Evolutionary conservation across 495 filamentous ascomycete genomes (phyloP).

Genomic region (Aspergillus saccharolyticus): DNA sequence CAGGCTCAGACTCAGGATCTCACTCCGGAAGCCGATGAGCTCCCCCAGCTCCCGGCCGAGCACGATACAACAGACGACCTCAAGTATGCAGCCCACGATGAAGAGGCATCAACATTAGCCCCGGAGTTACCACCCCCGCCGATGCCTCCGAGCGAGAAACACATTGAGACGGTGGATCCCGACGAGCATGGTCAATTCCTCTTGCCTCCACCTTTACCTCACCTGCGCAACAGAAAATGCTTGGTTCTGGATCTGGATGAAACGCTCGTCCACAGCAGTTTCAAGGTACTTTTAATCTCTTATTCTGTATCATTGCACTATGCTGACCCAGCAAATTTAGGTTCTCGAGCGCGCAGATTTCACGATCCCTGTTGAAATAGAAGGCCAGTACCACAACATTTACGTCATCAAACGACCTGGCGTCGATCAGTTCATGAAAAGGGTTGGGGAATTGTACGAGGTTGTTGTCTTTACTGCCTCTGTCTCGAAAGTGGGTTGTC

Average conservation of each 20-base stretch:
- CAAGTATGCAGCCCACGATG: constrained; percentile 22
- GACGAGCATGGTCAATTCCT: constrained; percentile 63
- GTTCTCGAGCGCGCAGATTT: constrained; percentile 98
- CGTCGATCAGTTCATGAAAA: constrained; percentile 98
- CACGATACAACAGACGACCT: constrained; percentile 18
- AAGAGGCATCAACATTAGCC: constrained; percentile 33
- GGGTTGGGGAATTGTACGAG: constrained; percentile 95
- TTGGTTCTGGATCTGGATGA: constrained; percentile 95
- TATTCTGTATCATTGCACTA: not conserved
- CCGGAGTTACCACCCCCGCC: constrained; percentile 57
- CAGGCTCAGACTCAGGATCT: constrained; percentile 13
- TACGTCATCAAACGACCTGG: constrained; percentile 98
- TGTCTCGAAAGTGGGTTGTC: constrained; percentile 79
- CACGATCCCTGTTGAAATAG: constrained; percentile 98
- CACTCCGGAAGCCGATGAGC: constrained; percentile 3
- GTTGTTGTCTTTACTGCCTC: constrained; percentile 99
- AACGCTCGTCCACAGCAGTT: constrained; percentile 98
- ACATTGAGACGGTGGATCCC: constrained; percentile 25
- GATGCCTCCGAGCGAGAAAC: constrained; percentile 40
- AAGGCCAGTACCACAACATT: constrained; percentile 98
- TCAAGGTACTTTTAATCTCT: constrained; percentile 64
- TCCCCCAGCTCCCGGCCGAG: constrained; percentile 11
- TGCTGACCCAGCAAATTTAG: constrained; percentile 43
- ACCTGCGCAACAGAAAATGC: constrained; percentile 83
- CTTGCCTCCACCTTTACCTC: constrained; percentile 70